phyloP scores from a whole-genome alignment of 192 early-diverging fungal species.

The Backusella parvicylindrica region DNA sequence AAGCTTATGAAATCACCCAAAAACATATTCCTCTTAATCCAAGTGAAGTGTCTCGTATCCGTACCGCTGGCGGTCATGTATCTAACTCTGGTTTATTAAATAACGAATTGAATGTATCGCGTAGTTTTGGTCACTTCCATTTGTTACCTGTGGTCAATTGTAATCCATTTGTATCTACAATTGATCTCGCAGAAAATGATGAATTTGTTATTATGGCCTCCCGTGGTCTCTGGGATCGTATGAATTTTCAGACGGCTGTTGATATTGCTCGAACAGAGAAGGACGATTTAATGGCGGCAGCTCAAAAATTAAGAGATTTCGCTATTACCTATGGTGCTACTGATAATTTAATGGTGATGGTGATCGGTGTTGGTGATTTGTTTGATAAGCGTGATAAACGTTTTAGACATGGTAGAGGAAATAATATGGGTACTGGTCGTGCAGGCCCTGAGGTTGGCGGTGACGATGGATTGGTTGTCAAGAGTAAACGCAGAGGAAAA shows the following conservation, averaged over 20 bases:
- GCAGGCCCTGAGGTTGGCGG: conserved; percentile 27
- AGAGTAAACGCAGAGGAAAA: conserved; percentile 39
- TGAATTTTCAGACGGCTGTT: conserved; percentile 77
- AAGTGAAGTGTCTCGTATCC: conserved; percentile 71
- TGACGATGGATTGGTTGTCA: conserved; percentile 21
- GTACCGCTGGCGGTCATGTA: conserved; percentile 77
- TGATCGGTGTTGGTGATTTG: conserved; percentile 80
- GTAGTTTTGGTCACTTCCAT: conserved; percentile 86
- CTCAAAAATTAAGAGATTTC: conserved; percentile 81
- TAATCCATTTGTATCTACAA: conserved; percentile 71
- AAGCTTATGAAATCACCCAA: conserved; percentile 62
- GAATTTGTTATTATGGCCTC: conserved; percentile 79
- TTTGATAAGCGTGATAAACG: conserved; percentile 47
- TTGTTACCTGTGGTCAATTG: conserved; percentile 80
- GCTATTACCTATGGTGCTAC: conserved; percentile 79
- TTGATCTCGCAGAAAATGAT: conserved; percentile 74
- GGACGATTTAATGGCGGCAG: conserved; percentile 71
- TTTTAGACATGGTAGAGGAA: conserved; percentile 17
- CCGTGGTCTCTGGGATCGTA: conserved; percentile 71
- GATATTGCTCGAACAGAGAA: conserved; percentile 80
- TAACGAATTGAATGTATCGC: conserved; percentile 69
- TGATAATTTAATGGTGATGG: conserved; percentile 83
- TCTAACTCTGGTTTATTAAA: conserved; percentile 72
- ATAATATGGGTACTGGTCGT: conserved; percentile 16
- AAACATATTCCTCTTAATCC: conserved; percentile 70